Conservation (phyloP, 345 rosid genomes). For the Populus tremula region DNA sequence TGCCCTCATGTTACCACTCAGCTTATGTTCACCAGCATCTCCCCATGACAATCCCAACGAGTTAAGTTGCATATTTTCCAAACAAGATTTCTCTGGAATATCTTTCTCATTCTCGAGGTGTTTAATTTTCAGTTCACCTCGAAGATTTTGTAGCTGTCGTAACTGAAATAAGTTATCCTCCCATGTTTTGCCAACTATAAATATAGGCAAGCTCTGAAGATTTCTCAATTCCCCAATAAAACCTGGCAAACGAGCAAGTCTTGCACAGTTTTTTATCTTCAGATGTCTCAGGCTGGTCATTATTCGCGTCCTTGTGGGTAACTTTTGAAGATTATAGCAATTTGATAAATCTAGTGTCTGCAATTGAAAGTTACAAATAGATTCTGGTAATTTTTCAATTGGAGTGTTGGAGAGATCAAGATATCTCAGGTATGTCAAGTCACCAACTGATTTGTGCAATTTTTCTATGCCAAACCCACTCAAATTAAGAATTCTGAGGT, state of each 20-base stretch:
- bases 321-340: neutral
- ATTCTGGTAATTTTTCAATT: neutral
- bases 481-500: neutral
- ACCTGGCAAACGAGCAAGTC: neutral
- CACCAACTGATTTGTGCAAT: neutral
- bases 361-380: neutral
- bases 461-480: neutral
- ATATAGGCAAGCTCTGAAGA: neutral
- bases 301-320: neutral
- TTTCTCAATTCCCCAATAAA: neutral
- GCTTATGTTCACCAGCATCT: neutral
- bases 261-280: neutral
- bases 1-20: neutral
- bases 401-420: neutral
- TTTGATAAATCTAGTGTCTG: neutral
- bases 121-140: neutral
- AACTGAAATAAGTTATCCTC: neutral
- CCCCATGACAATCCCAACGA: neutral
- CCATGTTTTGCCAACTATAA: neutral
- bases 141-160: neutral
- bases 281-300: neutral
- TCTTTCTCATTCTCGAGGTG: neutral
- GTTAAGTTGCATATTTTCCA: neutral
- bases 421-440: neutral
- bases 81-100: too few relatives aligned